Percentiles rank a stretch among this genome's conserved stretches.
These are phyloP conservation scores for Suillus clintonianus DNA, from an alignment of 768 basidiomycete genomes.

Conservation along the genomic window DNA sequence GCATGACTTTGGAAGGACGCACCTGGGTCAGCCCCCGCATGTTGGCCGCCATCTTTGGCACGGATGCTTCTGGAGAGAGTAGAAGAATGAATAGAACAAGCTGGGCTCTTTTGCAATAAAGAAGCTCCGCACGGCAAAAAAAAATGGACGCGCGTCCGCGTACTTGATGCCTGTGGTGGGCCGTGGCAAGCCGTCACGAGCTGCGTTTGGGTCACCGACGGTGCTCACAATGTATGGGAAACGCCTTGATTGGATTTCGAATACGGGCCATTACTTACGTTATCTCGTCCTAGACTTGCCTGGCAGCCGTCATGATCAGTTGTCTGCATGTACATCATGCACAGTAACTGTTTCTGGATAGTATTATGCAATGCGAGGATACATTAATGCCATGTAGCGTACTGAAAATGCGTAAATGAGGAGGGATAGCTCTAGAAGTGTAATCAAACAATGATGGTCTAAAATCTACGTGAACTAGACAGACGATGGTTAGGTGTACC, in stretches of 20 bases:
- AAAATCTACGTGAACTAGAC: conserved; percentile 35
- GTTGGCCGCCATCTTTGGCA: conserved; percentile 69
- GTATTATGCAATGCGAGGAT: conserved; percentile 7
- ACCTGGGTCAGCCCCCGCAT: conserved; percentile 96
- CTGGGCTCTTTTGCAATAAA: background rate
- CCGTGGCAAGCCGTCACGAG: too few species aligned
- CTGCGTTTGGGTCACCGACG: background rate
- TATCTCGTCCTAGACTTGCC: background rate
- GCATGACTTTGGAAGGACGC: conserved; percentile 20
- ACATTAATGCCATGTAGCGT: conserved; percentile 20
- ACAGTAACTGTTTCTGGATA: background rate
- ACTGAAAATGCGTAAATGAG: conserved; percentile 13
- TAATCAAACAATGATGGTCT: conserved; percentile 7
- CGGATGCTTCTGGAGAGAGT: background rate
- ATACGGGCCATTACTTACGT: background rate
- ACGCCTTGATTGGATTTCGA: background rate
- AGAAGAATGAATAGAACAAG: background rate
- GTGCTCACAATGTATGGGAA: background rate
- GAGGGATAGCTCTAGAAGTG: conserved; percentile 12
- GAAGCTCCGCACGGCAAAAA: background rate
- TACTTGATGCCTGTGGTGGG: background rate
- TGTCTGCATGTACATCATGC: too few species aligned
- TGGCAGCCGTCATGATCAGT: too few species aligned
- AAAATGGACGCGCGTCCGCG: too few species aligned
- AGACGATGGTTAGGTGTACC: conserved; percentile 59